Conservation (phyloP, 371 early-diverging fungal species). For the Apophysomyces elegans region DNA sequence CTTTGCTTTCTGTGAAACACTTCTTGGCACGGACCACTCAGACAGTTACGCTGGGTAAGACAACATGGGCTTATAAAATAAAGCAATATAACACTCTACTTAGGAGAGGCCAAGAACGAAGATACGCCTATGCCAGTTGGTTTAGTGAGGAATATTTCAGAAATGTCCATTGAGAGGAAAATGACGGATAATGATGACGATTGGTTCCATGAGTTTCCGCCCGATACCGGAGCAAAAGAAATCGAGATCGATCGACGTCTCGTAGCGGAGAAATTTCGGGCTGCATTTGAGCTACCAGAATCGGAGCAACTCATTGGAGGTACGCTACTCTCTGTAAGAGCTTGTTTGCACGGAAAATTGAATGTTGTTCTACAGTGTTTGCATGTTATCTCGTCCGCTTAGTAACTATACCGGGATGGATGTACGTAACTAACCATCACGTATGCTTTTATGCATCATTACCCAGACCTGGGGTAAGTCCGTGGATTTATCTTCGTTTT, state of each 20-base stretch:
- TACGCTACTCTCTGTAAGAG: neutral
- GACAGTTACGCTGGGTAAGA: conserved; percentile 2
- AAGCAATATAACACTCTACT: neutral
- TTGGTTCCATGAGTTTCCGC: conserved; percentile 15
- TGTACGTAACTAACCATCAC: conserved; percentile 68
- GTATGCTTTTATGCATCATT: conserved; percentile 75
- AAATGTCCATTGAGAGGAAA: conserved; percentile 41
- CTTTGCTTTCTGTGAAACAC: neutral
- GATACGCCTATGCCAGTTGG: neutral
- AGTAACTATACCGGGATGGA: conserved; percentile 70
- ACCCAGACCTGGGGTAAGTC: conserved; percentile 30
- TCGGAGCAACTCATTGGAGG: conserved; percentile 24
- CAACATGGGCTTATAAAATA: neutral
- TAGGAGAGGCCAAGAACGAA: neutral
- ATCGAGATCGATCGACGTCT: conserved; percentile 12
- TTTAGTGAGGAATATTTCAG: conserved; percentile 14
- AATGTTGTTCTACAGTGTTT: conserved; percentile 52
- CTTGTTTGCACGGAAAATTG: neutral
- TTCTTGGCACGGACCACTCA: neutral
- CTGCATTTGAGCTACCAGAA: conserved; percentile 17
- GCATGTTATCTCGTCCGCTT: conserved; percentile 72
- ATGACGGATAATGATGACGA: conserved; percentile 15
- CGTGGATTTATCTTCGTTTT: conserved; percentile 34
- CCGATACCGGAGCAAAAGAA: conserved; percentile 20
- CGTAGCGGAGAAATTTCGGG: conserved; percentile 8